phyloP scores from a whole-genome alignment of 2,329 filamentous ascomycete species.

The Aureobasidium mangrovei region DNA sequence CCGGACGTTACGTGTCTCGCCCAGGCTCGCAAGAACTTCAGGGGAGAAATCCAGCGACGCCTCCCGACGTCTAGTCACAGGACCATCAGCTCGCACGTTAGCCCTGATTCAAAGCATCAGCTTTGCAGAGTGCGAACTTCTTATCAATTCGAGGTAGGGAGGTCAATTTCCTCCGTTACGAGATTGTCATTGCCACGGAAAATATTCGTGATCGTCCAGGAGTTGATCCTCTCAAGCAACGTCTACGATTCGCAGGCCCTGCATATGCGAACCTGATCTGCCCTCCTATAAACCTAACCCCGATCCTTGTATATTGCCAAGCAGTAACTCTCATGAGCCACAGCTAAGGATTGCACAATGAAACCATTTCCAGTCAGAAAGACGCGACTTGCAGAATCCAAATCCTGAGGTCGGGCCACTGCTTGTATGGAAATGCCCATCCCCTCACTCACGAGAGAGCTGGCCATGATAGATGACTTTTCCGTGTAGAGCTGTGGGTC shows the following conservation, averaged over 20 bases:
- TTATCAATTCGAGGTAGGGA: not conserved
- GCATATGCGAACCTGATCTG: slow-evolving; percentile 10
- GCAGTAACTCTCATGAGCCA: too few species aligned
- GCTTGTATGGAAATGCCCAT: too few species aligned
- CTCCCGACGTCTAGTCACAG: not conserved
- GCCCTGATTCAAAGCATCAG: not conserved
- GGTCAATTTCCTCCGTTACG: not conserved
- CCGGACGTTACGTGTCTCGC: slow-evolving; percentile 5
- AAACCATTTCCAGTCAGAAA: too few species aligned
- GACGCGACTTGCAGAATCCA: too few species aligned
- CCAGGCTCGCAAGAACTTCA: not conserved
- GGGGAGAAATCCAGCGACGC: not conserved
- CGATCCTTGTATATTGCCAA: too few species aligned
- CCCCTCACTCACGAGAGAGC: too few species aligned
- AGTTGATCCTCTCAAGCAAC: not conserved
- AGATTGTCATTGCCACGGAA: not conserved
- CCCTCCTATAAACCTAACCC: too few species aligned
- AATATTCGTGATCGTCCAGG: slow-evolving; percentile 1
- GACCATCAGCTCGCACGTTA: not conserved
- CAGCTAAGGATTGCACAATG: too few species aligned
- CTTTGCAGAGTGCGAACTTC: not conserved
- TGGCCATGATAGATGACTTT: too few species aligned
- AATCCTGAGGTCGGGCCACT: too few species aligned
- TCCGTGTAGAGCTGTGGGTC: too few species aligned
- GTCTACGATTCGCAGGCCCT: slow-evolving; percentile 10